Evolutionary conservation across 2,329 filamentous ascomycete genomes (phyloP).

Genomic region (Botrytis aclada): DNA sequence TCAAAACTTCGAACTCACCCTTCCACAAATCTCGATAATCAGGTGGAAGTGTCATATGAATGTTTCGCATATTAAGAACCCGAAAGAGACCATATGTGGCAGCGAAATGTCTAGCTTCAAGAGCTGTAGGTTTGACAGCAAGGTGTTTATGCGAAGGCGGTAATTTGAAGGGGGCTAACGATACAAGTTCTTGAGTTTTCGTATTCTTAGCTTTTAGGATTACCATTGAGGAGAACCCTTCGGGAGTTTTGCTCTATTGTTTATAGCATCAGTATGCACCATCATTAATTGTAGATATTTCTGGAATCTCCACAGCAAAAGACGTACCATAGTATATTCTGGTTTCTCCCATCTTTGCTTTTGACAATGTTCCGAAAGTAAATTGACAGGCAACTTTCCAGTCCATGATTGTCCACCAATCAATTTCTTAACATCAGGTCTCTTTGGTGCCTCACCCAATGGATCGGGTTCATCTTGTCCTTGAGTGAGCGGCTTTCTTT

Average conservation of each 20-base stretch:
- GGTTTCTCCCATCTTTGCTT: constrained; percentile 95
- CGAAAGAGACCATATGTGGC: constrained; percentile 89
- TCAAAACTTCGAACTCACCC: constrained; percentile 76
- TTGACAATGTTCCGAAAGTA: constrained; percentile 91
- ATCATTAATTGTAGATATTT: background rate
- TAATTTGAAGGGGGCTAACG: constrained; percentile 77
- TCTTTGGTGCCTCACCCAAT: constrained; percentile 35
- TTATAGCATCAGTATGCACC: constrained; percentile 7
- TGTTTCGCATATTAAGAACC: constrained; percentile 92
- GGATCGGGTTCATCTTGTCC: constrained; percentile 32
- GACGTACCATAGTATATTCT: constrained; percentile 75
- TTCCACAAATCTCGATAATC: constrained; percentile 91
- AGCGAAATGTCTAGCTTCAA: constrained; percentile 91
- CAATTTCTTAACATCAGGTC: constrained; percentile 70
- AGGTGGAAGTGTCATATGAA: constrained; percentile 90
- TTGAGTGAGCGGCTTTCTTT: constrained; percentile 29
- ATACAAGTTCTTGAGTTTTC: constrained; percentile 76
- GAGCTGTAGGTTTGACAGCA: constrained; percentile 70
- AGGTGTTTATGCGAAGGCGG: constrained; percentile 74
- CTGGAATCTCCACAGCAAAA: background rate
- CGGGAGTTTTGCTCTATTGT: constrained; percentile 59
- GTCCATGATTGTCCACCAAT: constrained; percentile 97
- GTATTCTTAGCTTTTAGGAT: constrained; percentile 71
- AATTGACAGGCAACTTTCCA: constrained; percentile 89
- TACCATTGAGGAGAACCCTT: constrained; percentile 77